Evolutionary conservation across 1,284 basidiomycete species (phyloP), one percentile per base, ranked within the genome.

Genomic region (Ganoderma lucidum): DNA sequence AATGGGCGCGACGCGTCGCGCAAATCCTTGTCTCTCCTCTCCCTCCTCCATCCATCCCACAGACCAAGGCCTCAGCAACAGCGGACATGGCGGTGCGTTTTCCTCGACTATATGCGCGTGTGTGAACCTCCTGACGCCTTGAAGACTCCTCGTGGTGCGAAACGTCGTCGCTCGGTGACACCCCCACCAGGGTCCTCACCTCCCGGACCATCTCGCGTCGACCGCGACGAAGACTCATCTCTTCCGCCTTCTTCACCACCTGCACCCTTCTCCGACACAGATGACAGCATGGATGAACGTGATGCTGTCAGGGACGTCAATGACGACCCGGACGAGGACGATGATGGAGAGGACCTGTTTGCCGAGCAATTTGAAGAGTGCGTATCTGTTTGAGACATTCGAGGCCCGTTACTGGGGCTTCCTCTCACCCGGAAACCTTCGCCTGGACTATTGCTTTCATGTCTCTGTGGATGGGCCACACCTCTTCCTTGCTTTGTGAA

Each of bases 331-430:
- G 89, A 89, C 6, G 95, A 92, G 9, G 89, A 93, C 6, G 95
- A 89, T 28, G 95, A 96, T 32, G 96, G 95, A 44, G 97, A 98
- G 80, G 97, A 99, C 82, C 88, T 99, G 35, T 99, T 97, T 81
- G 95, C 88, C 58, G 92, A 97, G 17, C 87, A 86, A 77, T 82
- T 95, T 73, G 85, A 88, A 73, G 90, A 89, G 95, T 97, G 76
- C 78, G 91, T 86, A 23, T 42, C 48, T 28, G 23, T 51, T 28
- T 51, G 3, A 14, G 3, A n/a, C 4, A 12, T 51, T n/a, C 10
- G 9, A 14, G 0, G 23, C 1, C 23, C 23, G 10, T 51, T 3
- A 14, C 23, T 28, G 12, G 2, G 10, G 1, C 15, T n/a, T n/a
- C 23, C 23, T 28, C 48, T 9, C 12, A 12, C 23, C 12, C 0